Conservation (phyloP, 2,329 filamentous ascomycete species). For the Sporothrix brasiliensis region DNA sequence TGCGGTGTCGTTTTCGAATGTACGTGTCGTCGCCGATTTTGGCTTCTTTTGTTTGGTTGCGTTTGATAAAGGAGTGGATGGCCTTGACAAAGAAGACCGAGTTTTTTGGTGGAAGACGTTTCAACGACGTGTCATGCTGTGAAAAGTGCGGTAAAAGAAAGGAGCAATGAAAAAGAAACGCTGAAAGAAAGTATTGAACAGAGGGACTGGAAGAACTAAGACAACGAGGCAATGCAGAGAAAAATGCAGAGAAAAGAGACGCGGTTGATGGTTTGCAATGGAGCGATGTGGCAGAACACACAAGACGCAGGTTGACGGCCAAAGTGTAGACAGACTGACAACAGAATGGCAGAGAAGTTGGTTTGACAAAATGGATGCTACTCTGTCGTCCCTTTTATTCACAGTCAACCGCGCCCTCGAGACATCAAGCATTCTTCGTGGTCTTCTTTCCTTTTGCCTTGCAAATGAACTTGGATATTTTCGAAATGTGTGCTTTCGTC, state of each 20-base stretch:
- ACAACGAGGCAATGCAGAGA: constrained; percentile 15
- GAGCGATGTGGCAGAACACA: constrained; percentile 19
- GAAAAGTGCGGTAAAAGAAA: constrained; percentile 4
- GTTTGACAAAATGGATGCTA: background rate
- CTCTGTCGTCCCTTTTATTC: constrained; percentile 21
- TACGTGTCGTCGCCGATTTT: background rate
- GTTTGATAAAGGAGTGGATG: constrained; percentile 28
- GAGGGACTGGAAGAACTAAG: background rate
- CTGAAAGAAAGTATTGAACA: background rate
- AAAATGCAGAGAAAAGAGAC: background rate
- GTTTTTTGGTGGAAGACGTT: constrained; percentile 3
- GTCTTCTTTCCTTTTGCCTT: constrained; percentile 14
- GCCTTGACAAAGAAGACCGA: constrained; percentile 24
- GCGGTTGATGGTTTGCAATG: background rate
- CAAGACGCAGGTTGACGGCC: background rate
- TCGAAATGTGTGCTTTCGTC: background rate
- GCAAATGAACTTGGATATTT: background rate
- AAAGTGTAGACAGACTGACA: background rate
- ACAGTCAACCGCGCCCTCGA: background rate
- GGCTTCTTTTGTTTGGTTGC: background rate
- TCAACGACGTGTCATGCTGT: constrained; percentile 18
- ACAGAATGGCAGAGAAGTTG: background rate
- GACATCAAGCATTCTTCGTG: constrained; percentile 5
- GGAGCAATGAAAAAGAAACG: constrained; percentile 1
- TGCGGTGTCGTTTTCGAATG: background rate